A percentile compares a stretch with the other conserved stretches of the same genome.
phyloP scores from a whole-genome alignment of 2,329 filamentous ascomycete species.

The Fonsecaea multimorphosa region DNA sequence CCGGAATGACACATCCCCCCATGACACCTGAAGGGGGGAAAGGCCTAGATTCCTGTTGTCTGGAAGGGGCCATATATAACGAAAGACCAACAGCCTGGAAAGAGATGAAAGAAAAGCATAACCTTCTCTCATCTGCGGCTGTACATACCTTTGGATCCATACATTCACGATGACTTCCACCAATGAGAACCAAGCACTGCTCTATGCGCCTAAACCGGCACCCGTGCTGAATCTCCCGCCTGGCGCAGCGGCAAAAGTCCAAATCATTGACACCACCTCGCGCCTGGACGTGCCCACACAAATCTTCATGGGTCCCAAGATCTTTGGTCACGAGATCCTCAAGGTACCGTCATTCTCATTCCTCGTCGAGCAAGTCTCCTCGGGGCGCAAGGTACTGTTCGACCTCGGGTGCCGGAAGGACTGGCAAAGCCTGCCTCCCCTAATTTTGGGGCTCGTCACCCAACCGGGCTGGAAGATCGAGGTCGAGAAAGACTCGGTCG shows the following conservation, averaged over 20 bases:
- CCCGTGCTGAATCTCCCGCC: background rate
- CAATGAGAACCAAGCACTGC: background rate
- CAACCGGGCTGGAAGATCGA: slow-evolving; percentile 10
- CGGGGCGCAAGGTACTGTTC: slow-evolving; percentile 43
- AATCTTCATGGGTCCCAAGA: background rate
- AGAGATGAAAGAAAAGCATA: background rate
- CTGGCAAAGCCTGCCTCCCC: slow-evolving; percentile 18
- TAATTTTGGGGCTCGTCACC: slow-evolving; percentile 1
- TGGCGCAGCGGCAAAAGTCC: background rate
- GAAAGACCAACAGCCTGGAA: background rate
- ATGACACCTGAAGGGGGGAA: background rate
- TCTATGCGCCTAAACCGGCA: background rate
- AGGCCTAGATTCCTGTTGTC: background rate
- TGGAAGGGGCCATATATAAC: background rate
- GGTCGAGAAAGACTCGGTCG: slow-evolving; percentile 15
- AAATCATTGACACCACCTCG: background rate
- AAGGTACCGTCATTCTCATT: slow-evolving; percentile 42
- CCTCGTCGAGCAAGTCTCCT: slow-evolving; percentile 52
- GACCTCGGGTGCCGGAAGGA: slow-evolving; percentile 44
- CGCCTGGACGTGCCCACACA: background rate
- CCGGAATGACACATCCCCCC: background rate
- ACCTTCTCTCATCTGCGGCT: background rate
- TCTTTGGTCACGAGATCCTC: slow-evolving; percentile 4
- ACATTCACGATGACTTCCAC: background rate
- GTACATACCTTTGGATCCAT: background rate